Evolutionary conservation across 805 yeast genomes (phyloP).

Genomic region (Kluyveromyces wickerhamii): DNA sequence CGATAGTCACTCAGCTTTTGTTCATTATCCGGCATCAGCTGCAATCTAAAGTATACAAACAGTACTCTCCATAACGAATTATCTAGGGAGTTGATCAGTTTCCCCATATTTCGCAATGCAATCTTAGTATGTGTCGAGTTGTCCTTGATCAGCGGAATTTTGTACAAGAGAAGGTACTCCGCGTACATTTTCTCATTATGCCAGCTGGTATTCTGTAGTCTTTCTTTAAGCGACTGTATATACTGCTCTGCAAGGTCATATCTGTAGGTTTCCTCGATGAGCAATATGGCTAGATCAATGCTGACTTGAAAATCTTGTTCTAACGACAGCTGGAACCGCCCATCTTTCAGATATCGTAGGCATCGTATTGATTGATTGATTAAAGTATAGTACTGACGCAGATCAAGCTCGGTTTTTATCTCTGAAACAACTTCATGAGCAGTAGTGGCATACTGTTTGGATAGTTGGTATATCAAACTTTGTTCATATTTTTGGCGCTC

Average conservation of each 20-base stretch:
- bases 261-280: conserved; percentile 26
- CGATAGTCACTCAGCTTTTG: conserved; percentile 2
- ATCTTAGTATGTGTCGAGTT: conserved; percentile 16
- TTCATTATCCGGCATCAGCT: conserved; percentile 2
- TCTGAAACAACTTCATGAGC: conserved; percentile 15
- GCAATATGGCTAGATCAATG: conserved; percentile 20
- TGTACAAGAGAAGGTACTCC: conserved; percentile 17
- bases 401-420: conserved; percentile 15
- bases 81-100: conserved; percentile 5
- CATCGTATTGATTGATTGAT: conserved; percentile 23
- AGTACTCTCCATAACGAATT: conserved; percentile 7
- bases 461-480: conserved; percentile 12
- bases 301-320: conserved; percentile 23
- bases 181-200: conserved; percentile 17
- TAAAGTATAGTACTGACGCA: conserved; percentile 29
- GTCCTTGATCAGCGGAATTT: conserved; percentile 14
- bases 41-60: conserved; percentile 7
- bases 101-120: conserved; percentile 17
- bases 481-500: not conserved
- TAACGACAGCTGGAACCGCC: conserved; percentile 14
- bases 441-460: conserved; percentile 20
- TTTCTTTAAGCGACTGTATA: conserved; percentile 19
- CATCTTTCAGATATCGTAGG: conserved; percentile 13
- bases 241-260: conserved; percentile 24
- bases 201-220: conserved; percentile 16